These are phyloP conservation scores for Hypericum androsaemum DNA, from an alignment of 345 rosid genomes.

Conservation along the genomic window DNA sequence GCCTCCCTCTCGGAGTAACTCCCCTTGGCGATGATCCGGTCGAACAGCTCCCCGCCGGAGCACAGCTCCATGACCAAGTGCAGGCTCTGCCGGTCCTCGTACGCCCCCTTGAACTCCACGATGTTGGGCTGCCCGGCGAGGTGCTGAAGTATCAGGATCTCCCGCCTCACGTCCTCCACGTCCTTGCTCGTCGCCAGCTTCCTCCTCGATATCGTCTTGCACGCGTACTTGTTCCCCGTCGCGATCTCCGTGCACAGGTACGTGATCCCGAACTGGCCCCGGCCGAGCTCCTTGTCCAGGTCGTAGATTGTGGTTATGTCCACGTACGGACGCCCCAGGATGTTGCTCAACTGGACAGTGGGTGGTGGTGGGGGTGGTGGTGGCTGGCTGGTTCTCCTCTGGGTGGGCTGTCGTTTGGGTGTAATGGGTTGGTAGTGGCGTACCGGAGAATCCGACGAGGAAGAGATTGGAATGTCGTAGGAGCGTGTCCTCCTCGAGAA, in stretches of 20 bases:
- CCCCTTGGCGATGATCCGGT: slow-evolving; percentile 18
- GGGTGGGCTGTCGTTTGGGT: not conserved
- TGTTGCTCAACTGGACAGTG: slow-evolving; percentile 17
- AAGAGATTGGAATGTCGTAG: slow-evolving; percentile 48
- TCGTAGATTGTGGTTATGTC: slow-evolving; percentile 16
- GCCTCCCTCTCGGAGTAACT: slow-evolving; percentile 21
- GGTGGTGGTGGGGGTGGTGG: slow-evolving; percentile 23
- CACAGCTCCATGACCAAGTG: slow-evolving; percentile 25
- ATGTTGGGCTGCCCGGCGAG: slow-evolving; percentile 24
- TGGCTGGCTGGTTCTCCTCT: not conserved
- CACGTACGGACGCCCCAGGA: slow-evolving; percentile 18
- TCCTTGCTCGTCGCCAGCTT: slow-evolving; percentile 15
- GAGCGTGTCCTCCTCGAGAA: slow-evolving; percentile 28
- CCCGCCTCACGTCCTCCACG: slow-evolving; percentile 19
- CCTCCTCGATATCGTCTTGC: slow-evolving; percentile 18
- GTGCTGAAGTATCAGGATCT: slow-evolving; percentile 21
- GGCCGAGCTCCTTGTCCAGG: slow-evolving; percentile 17
- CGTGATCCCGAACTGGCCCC: slow-evolving; percentile 23
- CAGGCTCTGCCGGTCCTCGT: slow-evolving; percentile 17
- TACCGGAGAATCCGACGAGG: slow-evolving; percentile 34
- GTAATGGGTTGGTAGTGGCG: slow-evolving; percentile 1
- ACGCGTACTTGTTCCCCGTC: slow-evolving; percentile 12
- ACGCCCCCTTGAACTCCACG: slow-evolving; percentile 27
- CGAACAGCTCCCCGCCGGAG: slow-evolving; percentile 29
- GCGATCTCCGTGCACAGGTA: slow-evolving; percentile 18